Evolutionary conservation across 2,329 filamentous ascomycete species (phyloP), one percentile per base, ranked within the genome.

Genomic region (Aspergillus japonicus): DNA sequence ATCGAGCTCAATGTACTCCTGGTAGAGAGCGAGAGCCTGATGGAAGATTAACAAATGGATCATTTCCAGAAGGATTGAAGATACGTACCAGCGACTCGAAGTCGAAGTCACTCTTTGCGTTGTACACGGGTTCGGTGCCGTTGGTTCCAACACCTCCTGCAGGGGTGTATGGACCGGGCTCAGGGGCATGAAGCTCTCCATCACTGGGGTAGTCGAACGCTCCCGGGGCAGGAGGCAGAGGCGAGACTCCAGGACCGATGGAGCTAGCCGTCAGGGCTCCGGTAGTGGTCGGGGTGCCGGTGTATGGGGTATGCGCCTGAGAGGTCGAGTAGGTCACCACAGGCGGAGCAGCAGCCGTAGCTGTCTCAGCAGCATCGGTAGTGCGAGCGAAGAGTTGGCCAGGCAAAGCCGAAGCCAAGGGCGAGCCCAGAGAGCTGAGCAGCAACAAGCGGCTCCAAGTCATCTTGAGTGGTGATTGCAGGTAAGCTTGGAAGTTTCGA

Each of bases 1-100:
- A 71, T 95, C 91, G 1, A 95, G 81, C 76, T 95, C 90, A 56
- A 94, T 92, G 84, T 86, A 95, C 75, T 95, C 91, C 68, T 92
- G 89, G 71, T 94, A 93, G 0, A 94, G 79, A 12, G 84, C 89
- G 12, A 95, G 80, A 0, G 87, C 83, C 76, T 78, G 48, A 8
- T 19, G 3, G 1, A 3, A 3, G 12, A 21, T 64, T 49, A 59
- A 50, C 54, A 57, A 60, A 29, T 52, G 23, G n/a, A 23, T 10
- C 11, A 12, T 6, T 8, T 5, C 8, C 24, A 54, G 42, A 12
- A 58, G 48, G 3, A 56, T 23, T 19, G 10, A 6, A 4, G 2
- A 44, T 39, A 65, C 73, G 48, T 69, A 78, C 76, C 62, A 95
- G 82, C 0, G 89, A 92, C 72, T 94, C 83, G 71, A 89, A 95